Evolutionary conservation across 768 basidiomycete genomes (phyloP).

Genomic region (Phaeotremella fagi): DNA sequence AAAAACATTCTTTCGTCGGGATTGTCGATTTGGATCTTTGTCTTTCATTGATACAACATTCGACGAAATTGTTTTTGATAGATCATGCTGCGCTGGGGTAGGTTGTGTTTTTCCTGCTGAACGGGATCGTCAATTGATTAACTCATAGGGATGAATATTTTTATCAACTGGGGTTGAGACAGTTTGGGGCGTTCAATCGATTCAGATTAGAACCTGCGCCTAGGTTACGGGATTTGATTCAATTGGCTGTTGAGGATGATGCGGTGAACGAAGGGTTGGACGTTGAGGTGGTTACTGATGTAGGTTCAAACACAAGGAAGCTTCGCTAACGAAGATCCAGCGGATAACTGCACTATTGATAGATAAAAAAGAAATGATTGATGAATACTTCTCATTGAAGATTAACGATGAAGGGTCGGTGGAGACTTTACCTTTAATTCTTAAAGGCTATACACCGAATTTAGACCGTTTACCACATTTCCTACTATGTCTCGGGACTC

Average conservation of each 20-base stretch:
- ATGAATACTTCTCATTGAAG: slow-evolving; percentile 80
- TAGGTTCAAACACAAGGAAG: slow-evolving; percentile 40
- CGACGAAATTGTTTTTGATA: slow-evolving; percentile 81
- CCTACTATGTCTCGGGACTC: slow-evolving; percentile 85
- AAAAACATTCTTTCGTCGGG: slow-evolving; percentile 86
- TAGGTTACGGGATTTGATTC: slow-evolving; percentile 62
- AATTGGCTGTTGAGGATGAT: slow-evolving; percentile 72
- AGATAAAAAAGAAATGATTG: slow-evolving; percentile 69
- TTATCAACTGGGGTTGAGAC: slow-evolving; percentile 85
- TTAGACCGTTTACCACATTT: slow-evolving; percentile 84
- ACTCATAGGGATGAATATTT: slow-evolving; percentile 77
- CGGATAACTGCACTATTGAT: slow-evolving; percentile 26
- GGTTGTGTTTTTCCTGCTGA: slow-evolving; percentile 43
- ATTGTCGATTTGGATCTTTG: slow-evolving; percentile 72
- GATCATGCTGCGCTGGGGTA: slow-evolving; percentile 81
- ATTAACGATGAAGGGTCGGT: slow-evolving; percentile 63
- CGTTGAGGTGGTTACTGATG: slow-evolving; percentile 62
- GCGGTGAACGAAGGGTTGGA: slow-evolving; percentile 55
- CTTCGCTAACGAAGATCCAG: slow-evolving; percentile 1
- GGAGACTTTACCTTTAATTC: slow-evolving; percentile 72
- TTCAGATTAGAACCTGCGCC: slow-evolving; percentile 81
- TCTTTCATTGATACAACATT: slow-evolving; percentile 77
- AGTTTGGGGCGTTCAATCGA: slow-evolving; percentile 76
- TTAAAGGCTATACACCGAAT: slow-evolving; percentile 84
- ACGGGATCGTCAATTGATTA: background rate